phyloP scores from a whole-genome alignment of 1,284 basidiomycete genomes.

The Anthracocystis walkeri region DNA sequence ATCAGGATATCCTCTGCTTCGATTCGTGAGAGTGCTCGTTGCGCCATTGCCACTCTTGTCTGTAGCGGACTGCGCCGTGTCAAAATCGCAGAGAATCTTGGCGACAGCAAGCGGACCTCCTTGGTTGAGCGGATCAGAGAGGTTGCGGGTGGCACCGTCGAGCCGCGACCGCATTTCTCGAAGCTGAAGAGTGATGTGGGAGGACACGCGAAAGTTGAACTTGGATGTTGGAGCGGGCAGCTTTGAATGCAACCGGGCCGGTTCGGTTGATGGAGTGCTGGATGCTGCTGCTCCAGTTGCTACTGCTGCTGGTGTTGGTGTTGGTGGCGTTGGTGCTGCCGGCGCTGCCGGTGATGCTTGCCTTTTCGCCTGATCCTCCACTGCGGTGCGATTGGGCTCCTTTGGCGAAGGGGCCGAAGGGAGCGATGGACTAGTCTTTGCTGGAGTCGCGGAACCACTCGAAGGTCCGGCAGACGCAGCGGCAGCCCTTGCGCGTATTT shows the following conservation, averaged over 20 bases:
- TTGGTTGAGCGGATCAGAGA: conserved; percentile 3
- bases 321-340: neutral
- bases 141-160: conserved; percentile 27
- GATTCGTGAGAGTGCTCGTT: neutral
- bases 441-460: neutral
- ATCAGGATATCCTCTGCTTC: conserved; percentile 2
- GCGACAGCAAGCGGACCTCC: conserved; percentile 5
- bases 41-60: neutral
- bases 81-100: neutral
- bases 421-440: neutral
- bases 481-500: conserved; percentile 31
- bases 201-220: conserved; percentile 40
- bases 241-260: neutral
- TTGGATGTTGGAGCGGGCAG: conserved; percentile 7
- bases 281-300: neutral
- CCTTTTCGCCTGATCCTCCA: neutral
- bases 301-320: neutral
- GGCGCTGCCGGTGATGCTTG: neutral
- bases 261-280: neutral
- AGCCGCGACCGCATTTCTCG: conserved; percentile 51
- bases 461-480: conserved; percentile 13
- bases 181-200: conserved; percentile 66
- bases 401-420: conserved; percentile 3
- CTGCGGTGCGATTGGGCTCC: neutral
- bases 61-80: neutral